Percentiles rank a stretch among this genome's conserved stretches.
Evolutionary conservation across 441 rosid genomes (phyloP).

Genomic region (Arabidopsis hybrid): DNA sequence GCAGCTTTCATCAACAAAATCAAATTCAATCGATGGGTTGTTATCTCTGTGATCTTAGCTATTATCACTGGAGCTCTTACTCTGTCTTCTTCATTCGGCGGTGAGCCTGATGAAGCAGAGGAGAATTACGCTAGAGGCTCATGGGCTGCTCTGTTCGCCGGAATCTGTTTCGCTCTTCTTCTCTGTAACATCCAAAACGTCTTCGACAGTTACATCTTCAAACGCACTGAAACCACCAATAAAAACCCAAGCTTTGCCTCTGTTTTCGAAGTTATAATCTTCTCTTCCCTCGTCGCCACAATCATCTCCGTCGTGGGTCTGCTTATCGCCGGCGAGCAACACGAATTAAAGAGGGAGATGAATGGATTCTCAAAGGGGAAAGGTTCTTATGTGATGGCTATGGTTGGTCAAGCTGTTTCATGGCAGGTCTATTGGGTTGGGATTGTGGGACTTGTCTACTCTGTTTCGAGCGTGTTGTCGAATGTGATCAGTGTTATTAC

Average conservation of each 20-base stretch:
- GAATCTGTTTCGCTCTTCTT: slow-evolving; percentile 39
- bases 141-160: slow-evolving; percentile 38
- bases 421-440: slow-evolving; percentile 49
- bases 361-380: slow-evolving; percentile 38
- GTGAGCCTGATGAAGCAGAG: slow-evolving; percentile 41
- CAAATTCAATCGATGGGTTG: slow-evolving; percentile 47
- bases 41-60: slow-evolving; percentile 43
- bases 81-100: slow-evolving; percentile 27
- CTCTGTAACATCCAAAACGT: slow-evolving; percentile 44
- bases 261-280: slow-evolving; percentile 41
- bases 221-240: slow-evolving; percentile 20
- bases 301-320: slow-evolving; percentile 36
- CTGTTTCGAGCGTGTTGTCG: slow-evolving; percentile 45
- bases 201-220: slow-evolving; percentile 35
- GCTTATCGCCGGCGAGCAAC: slow-evolving; percentile 35
- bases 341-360: slow-evolving; percentile 39
- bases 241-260: slow-evolving; percentile 34
- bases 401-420: slow-evolving; percentile 44
- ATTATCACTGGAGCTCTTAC: slow-evolving; percentile 40
- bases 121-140: slow-evolving; percentile 31
- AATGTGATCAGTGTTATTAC: slow-evolving; percentile 41
- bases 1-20: slow-evolving; percentile 42
- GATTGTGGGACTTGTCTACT: slow-evolving; percentile 42
- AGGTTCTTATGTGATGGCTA: slow-evolving; percentile 33
- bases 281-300: slow-evolving; percentile 37